Evolutionary conservation across 2,329 filamentous ascomycete genomes (phyloP).

Genomic region (Fusarium fracticaudum): DNA sequence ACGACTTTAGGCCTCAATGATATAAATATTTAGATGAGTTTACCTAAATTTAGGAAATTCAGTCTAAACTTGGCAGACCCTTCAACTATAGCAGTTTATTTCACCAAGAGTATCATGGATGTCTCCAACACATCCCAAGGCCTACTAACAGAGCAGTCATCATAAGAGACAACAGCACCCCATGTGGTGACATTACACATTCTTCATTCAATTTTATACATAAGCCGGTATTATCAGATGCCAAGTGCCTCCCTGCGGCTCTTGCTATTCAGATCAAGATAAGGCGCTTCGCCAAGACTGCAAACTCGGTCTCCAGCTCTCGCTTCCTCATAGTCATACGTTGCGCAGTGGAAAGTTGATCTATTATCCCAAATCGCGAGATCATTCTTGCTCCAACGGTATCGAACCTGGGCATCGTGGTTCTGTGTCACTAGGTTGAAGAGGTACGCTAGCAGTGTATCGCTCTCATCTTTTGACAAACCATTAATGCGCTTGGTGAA

Average conservation of each 20-base stretch:
- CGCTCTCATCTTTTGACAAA: conserved; percentile 63
- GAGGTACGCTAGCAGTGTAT: conserved; percentile 59
- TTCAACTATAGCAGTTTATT: neutral
- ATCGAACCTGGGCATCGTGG: conserved; percentile 66
- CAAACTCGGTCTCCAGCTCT: conserved; percentile 55
- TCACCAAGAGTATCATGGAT: neutral
- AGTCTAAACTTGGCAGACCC: neutral
- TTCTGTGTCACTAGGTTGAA: conserved; percentile 62
- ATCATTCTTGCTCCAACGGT: conserved; percentile 63
- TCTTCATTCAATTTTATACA: neutral
- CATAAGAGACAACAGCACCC: no score
- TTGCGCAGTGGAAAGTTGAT: conserved; percentile 62
- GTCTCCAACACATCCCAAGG: neutral
- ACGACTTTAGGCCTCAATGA: neutral
- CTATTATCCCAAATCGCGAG: conserved; percentile 74
- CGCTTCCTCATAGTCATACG: conserved; percentile 66
- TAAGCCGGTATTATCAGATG: neutral
- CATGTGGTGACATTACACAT: neutral
- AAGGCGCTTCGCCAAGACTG: conserved; percentile 56
- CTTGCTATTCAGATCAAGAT: conserved; percentile 51
- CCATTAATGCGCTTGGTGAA: conserved; percentile 66
- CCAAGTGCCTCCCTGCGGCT: conserved; percentile 51
- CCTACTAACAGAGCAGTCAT: neutral
- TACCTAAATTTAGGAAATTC: neutral
- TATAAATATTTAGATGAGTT: neutral